Conservation (phyloP, 108 stramenopile genomes). For the Cyclotella atomus region DNA sequence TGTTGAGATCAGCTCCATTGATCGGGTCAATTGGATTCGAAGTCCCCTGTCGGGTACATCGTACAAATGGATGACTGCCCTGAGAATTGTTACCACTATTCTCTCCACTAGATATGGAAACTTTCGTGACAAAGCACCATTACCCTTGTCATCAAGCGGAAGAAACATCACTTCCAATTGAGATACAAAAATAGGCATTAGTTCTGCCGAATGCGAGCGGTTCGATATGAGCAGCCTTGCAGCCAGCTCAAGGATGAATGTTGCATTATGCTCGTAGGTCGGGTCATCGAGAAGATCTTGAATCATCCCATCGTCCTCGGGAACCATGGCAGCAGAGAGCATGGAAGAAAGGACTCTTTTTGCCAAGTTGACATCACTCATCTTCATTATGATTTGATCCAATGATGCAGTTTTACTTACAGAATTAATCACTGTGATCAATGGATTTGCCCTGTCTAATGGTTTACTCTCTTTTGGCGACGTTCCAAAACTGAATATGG, state of each 20-base stretch:
- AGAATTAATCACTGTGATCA: slow-evolving; percentile 47
- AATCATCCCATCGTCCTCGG: slow-evolving; percentile 32
- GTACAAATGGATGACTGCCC: slow-evolving; percentile 79
- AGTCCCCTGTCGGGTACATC: slow-evolving; percentile 60
- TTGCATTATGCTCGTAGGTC: slow-evolving; percentile 71
- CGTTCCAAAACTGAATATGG: slow-evolving; percentile 48
- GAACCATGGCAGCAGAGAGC: slow-evolving; percentile 59
- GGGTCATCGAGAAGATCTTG: slow-evolving; percentile 45
- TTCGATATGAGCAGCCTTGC: slow-evolving; percentile 71
- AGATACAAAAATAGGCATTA: slow-evolving; percentile 66
- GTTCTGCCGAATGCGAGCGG: slow-evolving; percentile 56
- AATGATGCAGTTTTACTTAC: slow-evolving; percentile 64
- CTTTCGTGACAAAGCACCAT: slow-evolving; percentile 26
- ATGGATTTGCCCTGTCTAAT: slow-evolving; percentile 23
- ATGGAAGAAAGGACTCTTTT: slow-evolving; percentile 58
- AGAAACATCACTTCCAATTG: slow-evolving; percentile 62
- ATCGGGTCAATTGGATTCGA: slow-evolving; percentile 55
- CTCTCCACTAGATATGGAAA: slow-evolving; percentile 79
- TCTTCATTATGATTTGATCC: slow-evolving; percentile 66
- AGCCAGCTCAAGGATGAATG: slow-evolving; percentile 76
- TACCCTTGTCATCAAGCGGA: slow-evolving; percentile 10
- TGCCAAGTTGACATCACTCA: slow-evolving; percentile 49
- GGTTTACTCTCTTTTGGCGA: too few relatives aligned
- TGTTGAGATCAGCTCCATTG: slow-evolving; percentile 54
- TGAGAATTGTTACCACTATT: slow-evolving; percentile 72